phyloP scores from a whole-genome alignment of 257 asterid species.

The Verbena officinalis region DNA sequence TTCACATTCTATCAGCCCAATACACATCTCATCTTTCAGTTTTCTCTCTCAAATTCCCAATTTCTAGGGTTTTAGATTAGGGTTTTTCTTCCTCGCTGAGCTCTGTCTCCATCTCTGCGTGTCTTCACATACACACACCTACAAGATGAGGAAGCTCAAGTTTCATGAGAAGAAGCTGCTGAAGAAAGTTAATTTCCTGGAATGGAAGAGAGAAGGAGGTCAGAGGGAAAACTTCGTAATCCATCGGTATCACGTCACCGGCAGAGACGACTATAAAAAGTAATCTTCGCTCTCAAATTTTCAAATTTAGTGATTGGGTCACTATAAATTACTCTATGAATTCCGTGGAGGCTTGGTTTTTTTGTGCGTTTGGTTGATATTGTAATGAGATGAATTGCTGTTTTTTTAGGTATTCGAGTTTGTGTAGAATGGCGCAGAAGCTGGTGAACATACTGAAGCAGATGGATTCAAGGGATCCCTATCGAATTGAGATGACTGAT shows the following conservation, averaged over 20 bases:
- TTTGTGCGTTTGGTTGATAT: not conserved
- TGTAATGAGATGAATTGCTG: not conserved
- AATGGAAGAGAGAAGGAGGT: constrained; percentile 93
- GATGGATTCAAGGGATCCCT: constrained; percentile 85
- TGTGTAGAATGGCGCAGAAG: constrained; percentile 90
- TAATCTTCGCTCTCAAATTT: constrained; percentile 14
- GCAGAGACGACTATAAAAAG: constrained; percentile 94
- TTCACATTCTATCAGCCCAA: not conserved
- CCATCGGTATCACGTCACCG: constrained; percentile 81
- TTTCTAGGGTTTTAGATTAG: constrained; percentile 34
- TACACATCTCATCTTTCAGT: too few species aligned
- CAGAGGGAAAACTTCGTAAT: constrained; percentile 77
- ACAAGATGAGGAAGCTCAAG: constrained; percentile 82
- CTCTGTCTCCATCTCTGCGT: not conserved
- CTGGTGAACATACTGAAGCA: constrained; percentile 83
- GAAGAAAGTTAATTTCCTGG: constrained; percentile 77
- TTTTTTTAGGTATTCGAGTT: constrained; percentile 66
- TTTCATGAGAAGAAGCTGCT: constrained; percentile 81
- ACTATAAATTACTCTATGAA: not conserved
- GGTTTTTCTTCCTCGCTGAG: constrained; percentile 16
- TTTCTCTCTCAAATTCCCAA: constrained; percentile 20
- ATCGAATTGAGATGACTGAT: constrained; percentile 85
- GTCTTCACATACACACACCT: not conserved
- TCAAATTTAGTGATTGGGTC: not conserved
- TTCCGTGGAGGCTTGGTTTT: not conserved